Conservation (phyloP, 305 asterid genomes). For the Solanum hybrid region DNA sequence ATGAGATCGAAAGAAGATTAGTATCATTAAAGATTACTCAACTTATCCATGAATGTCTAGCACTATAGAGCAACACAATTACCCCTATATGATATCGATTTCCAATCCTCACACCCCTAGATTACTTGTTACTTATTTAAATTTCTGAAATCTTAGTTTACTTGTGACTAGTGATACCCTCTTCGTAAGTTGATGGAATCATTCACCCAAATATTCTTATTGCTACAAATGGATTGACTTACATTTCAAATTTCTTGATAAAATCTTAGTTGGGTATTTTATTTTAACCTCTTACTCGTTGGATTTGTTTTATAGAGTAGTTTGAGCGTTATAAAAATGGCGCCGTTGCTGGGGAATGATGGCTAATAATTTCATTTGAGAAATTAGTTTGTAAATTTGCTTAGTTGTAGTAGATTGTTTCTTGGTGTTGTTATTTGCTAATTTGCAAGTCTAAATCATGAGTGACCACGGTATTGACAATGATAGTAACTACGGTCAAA, state of each 20-base stretch:
- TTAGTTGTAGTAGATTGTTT: not conserved
- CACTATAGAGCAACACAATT: not conserved
- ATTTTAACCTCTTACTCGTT: not conserved
- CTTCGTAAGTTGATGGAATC: not conserved
- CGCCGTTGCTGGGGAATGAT: not conserved
- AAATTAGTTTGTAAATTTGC: not conserved
- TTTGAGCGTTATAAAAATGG: not conserved
- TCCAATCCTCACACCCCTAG: not conserved
- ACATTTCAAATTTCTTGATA: not conserved
- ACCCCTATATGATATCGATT: not conserved
- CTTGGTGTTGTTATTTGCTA: not conserved
- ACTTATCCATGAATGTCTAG: not conserved
- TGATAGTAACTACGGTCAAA: not conserved
- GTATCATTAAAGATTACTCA: not conserved
- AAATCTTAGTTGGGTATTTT: not conserved
- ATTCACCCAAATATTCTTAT: not conserved
- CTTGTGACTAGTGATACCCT: not conserved
- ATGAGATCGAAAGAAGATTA: not conserved
- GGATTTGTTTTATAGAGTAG: not conserved
- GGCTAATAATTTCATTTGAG: not conserved
- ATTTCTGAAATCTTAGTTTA: not conserved
- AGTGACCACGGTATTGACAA: not conserved
- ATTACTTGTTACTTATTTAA: not conserved
- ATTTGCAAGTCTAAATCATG: not conserved
- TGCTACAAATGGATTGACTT: not conserved